phyloP scores from a whole-genome alignment of 768 basidiomycete species.

The Russula compacta region DNA sequence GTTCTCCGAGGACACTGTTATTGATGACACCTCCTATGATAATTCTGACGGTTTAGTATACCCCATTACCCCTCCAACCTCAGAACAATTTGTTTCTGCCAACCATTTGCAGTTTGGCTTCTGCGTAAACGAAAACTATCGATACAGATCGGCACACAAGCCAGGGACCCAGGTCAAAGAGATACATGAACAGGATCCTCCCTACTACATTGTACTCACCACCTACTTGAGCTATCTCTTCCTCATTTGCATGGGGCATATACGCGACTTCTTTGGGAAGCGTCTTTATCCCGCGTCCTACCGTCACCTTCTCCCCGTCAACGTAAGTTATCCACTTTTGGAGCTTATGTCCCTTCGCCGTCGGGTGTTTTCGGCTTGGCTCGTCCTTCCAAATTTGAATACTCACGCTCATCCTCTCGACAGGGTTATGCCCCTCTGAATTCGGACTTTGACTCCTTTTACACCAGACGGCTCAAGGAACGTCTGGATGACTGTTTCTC shows the following conservation, averaged over 20 bases:
- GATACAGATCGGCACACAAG: conserved; percentile 58
- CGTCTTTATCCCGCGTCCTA: conserved; percentile 60
- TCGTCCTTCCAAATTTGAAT: conserved; percentile 6
- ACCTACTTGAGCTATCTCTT: conserved; percentile 93
- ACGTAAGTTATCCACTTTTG: conserved; percentile 46
- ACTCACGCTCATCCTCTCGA: conserved; percentile 3
- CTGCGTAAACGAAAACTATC: conserved; percentile 66
- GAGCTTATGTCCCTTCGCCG: background rate
- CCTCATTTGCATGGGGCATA: conserved; percentile 84
- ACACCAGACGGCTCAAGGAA: conserved; percentile 89
- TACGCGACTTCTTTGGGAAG: conserved; percentile 94
- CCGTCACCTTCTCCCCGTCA: conserved; percentile 70
- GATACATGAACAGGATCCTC: conserved; percentile 73
- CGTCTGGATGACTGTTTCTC: conserved; percentile 96
- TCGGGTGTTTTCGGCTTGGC: background rate
- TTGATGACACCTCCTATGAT: conserved; percentile 43
- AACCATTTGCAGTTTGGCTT: conserved; percentile 91
- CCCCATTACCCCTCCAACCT: conserved; percentile 64
- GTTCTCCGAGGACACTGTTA: conserved; percentile 57
- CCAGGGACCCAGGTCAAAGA: conserved; percentile 39
- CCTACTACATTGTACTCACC: conserved; percentile 84
- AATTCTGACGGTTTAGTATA: conserved; percentile 45
- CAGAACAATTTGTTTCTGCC: conserved; percentile 67
- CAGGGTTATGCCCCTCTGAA: conserved; percentile 96
- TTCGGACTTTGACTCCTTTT: conserved; percentile 99